Evolutionary conservation across 2,329 filamentous ascomycete species (phyloP).

Genomic region (Dryadomyces quercivorus): DNA sequence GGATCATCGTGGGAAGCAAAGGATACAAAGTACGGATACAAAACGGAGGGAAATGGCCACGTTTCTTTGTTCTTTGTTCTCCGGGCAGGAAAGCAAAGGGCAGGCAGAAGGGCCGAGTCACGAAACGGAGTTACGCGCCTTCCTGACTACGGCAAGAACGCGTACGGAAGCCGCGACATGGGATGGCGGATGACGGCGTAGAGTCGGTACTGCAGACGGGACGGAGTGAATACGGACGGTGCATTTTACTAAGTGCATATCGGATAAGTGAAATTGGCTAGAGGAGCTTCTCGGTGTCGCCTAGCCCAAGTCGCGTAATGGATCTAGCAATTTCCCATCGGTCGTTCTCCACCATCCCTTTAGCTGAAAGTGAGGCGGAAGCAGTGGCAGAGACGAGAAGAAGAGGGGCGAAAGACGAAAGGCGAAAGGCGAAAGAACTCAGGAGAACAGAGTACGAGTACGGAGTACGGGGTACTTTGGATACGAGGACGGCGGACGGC

Average conservation of each 20-base stretch:
- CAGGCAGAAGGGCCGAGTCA: no score
- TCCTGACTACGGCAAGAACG: no score
- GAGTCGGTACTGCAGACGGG: no score
- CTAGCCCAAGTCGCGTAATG: not conserved
- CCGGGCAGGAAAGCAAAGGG: no score
- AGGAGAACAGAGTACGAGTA: not conserved
- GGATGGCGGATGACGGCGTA: no score
- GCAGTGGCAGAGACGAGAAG: no score
- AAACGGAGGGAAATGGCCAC: not conserved
- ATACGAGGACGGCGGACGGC: no score
- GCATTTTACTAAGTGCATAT: not conserved
- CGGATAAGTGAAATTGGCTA: not conserved
- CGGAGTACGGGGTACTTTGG: not conserved
- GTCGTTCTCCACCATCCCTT: constrained; percentile 6
- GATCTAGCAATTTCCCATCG: constrained; percentile 9
- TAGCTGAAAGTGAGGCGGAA: not conserved
- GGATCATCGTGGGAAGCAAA: constrained; percentile 23
- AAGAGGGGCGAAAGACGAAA: not conserved
- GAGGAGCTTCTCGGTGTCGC: not conserved
- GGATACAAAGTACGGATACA: not conserved
- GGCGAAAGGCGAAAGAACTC: not conserved
- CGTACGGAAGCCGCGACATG: no score
- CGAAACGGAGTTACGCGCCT: no score
- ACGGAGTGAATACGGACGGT: not conserved
- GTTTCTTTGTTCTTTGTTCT: no score